phyloP scores from a whole-genome alignment of 202 grass and related monocot species.

The Alloteropsis angusta region DNA sequence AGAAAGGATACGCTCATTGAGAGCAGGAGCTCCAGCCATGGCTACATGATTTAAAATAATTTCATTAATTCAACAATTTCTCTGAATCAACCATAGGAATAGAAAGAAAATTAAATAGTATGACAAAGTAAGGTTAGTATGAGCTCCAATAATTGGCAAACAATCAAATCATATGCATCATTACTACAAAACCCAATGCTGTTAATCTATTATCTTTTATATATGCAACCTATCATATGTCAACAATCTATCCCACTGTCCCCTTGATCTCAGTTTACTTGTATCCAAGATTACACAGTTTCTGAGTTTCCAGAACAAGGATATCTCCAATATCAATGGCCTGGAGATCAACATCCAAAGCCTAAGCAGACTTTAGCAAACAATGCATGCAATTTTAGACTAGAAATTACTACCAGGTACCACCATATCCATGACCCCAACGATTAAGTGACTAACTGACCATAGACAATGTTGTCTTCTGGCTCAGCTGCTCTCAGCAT shows the following conservation, averaged over 20 bases:
- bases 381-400: not conserved
- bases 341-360: not conserved
- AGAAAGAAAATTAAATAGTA: not conserved
- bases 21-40: not conserved
- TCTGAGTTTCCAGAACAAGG: not conserved
- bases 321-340: not conserved
- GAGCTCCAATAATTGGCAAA: not conserved
- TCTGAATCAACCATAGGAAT: not conserved
- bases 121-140: not conserved
- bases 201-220: not conserved
- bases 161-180: not conserved
- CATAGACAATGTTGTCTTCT: not conserved
- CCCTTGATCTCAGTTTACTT: not conserved
- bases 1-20: slow-evolving; percentile 32
- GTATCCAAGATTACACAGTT: not conserved
- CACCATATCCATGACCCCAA: not conserved
- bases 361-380: not conserved
- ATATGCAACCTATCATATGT: not conserved
- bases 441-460: not conserved
- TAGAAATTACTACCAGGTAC: not conserved
- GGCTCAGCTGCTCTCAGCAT: not conserved
- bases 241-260: not conserved
- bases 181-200: not conserved
- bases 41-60: not conserved
- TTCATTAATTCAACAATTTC: not conserved